A percentile compares a stretch with the other conserved stretches of the same genome.
These are phyloP conservation scores for Parastagonospora avenae DNA, from an alignment of 2,329 filamentous ascomycete genomes.

Conservation along the genomic window DNA sequence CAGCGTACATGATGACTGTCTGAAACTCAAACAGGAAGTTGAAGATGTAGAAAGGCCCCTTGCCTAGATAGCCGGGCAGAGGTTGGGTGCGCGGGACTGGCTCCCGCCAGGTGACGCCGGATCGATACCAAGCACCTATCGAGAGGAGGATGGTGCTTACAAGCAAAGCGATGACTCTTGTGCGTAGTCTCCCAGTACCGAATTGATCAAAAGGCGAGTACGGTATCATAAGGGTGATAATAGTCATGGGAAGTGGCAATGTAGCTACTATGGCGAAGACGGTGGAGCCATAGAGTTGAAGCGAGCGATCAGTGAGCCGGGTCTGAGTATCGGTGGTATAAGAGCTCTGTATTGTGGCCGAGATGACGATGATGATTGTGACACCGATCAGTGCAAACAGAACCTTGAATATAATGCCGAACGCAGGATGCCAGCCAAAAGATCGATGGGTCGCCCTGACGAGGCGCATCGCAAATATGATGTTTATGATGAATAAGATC, in stretches of 20 bases:
- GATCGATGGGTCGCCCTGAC: constrained; percentile 73
- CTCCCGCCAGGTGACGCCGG: constrained; percentile 61
- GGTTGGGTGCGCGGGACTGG: constrained; percentile 52
- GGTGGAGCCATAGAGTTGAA: constrained; percentile 67
- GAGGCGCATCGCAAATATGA: constrained; percentile 77
- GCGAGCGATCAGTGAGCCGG: constrained; percentile 60
- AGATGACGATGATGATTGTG: constrained; percentile 70
- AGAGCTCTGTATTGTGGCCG: constrained; percentile 66
- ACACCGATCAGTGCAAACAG: constrained; percentile 64
- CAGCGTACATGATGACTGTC: constrained; percentile 69
- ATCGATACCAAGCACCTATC: constrained; percentile 72
- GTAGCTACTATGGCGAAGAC: constrained; percentile 70
- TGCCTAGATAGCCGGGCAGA: constrained; percentile 73
- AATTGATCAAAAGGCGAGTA: constrained; percentile 60
- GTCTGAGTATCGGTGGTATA: constrained; percentile 65
- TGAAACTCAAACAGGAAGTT: constrained; percentile 76
- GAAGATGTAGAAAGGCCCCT: constrained; percentile 78
- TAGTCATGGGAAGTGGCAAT: constrained; percentile 65
- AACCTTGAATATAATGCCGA: constrained; percentile 60
- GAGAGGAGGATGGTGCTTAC: constrained; percentile 64
- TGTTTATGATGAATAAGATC: constrained; percentile 76
- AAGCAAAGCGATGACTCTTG: constrained; percentile 70
- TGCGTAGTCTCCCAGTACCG: constrained; percentile 68
- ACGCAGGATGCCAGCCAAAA: constrained; percentile 68
- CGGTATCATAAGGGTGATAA: constrained; percentile 55